phyloP scores from a whole-genome alignment of 805 yeast genomes.

The Metschnikowia peoriensis region DNA sequence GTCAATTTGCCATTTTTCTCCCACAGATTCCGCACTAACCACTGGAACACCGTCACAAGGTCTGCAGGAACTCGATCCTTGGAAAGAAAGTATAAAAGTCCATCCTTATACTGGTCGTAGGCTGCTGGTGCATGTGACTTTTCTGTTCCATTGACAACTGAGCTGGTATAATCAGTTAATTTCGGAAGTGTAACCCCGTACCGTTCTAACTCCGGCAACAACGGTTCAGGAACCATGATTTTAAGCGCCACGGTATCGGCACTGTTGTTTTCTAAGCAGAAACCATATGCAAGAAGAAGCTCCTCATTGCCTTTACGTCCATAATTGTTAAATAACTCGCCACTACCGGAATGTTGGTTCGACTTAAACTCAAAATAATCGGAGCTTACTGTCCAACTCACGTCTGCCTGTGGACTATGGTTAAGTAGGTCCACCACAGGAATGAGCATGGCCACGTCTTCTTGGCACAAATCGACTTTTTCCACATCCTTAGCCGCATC shows the following conservation, averaged over 20 bases:
- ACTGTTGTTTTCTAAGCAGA: constrained; percentile 54
- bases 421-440: constrained; percentile 81
- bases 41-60: constrained; percentile 53
- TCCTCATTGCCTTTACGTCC: constrained; percentile 90
- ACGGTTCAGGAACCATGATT: constrained; percentile 48
- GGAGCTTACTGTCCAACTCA: constrained; percentile 53
- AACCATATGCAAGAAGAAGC: constrained; percentile 78
- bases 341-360: constrained; percentile 25
- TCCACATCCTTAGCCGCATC: constrained; percentile 26
- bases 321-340: constrained; percentile 68
- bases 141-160: constrained; percentile 20
- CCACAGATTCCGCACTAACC: constrained; percentile 47
- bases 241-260: constrained; percentile 61
- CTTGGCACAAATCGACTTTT: constrained; percentile 19
- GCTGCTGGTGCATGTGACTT: neutral
- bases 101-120: constrained; percentile 26
- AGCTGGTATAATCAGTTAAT: constrained; percentile 38
- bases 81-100: constrained; percentile 41
- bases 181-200: constrained; percentile 40
- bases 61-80: constrained; percentile 38
- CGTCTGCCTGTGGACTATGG: constrained; percentile 60
- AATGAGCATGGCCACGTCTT: constrained; percentile 61
- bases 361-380: constrained; percentile 42
- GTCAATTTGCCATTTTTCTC: constrained; percentile 41
- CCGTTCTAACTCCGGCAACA: constrained; percentile 28